phyloP scores from a whole-genome alignment of 2,329 filamentous ascomycete species.

The Colletotrichum orbiculare region DNA sequence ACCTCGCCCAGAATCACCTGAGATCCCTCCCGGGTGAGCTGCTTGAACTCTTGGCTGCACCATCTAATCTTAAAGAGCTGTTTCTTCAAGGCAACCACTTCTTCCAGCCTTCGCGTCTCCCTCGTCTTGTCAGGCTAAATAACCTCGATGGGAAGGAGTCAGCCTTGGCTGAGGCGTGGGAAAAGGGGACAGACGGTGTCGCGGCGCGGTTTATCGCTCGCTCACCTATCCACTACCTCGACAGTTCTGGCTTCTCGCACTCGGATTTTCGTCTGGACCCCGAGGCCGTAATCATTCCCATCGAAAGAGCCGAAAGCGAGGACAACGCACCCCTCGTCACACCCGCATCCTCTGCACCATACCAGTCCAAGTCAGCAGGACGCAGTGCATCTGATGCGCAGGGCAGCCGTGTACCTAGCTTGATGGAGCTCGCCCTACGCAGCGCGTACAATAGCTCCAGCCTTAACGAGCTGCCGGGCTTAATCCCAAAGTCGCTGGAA shows the following conservation, averaged over 20 bases:
- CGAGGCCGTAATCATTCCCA: conserved; percentile 28
- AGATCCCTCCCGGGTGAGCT: conserved; percentile 72
- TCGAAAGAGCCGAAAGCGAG: conserved; percentile 14
- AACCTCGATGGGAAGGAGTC: conserved; percentile 40
- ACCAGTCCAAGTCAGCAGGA: conserved; percentile 33
- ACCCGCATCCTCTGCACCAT: conserved; percentile 33
- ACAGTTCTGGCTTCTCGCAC: conserved; percentile 38
- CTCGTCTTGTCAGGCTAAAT: conserved; percentile 9
- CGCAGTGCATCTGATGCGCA: conserved; percentile 11
- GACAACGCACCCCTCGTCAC: conserved; percentile 27
- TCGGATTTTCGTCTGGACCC: conserved; percentile 40
- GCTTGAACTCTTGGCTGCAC: conserved; percentile 62
- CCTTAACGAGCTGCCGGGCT: conserved; percentile 53
- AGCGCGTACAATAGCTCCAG: conserved; percentile 57
- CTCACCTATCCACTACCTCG: conserved; percentile 44
- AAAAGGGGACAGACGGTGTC: conserved; percentile 28
- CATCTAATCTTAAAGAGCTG: conserved; percentile 61
- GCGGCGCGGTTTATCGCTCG: conserved; percentile 39
- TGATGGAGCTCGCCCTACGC: conserved; percentile 62
- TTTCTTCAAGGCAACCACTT: conserved; percentile 73
- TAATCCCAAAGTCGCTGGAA: conserved; percentile 54
- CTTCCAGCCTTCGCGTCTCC: conserved; percentile 46
- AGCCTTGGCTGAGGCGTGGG: conserved; percentile 13
- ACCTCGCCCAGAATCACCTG: conserved; percentile 73
- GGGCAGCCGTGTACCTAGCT: conserved; percentile 56